Evolutionary conservation across 148 eudicot genomes (phyloP).

Genomic region (Nepenthes gracilis): DNA sequence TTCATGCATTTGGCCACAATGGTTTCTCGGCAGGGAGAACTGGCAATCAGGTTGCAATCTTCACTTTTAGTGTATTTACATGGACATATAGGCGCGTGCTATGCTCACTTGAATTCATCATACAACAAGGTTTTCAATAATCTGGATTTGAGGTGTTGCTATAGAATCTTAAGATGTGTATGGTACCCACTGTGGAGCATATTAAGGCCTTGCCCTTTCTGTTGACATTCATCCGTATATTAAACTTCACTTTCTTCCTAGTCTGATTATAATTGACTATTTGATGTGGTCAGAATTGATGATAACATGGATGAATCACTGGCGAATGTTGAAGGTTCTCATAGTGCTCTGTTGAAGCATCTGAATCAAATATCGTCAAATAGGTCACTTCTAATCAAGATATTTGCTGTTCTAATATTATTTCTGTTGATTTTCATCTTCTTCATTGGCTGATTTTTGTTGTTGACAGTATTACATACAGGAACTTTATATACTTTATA

Average conservation of each 20-base stretch:
- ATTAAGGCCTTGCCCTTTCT: too few relatives aligned
- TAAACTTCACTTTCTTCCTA: too few relatives aligned
- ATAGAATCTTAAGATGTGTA: too few relatives aligned
- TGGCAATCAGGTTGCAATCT: slow-evolving; percentile 62
- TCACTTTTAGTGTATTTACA: neutral
- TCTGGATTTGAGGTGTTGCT: too few relatives aligned
- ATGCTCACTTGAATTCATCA: too few relatives aligned
- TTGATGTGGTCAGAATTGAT: slow-evolving; percentile 51
- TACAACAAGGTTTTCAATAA: too few relatives aligned
- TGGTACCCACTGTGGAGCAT: too few relatives aligned
- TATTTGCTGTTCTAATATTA: slow-evolving; percentile 57
- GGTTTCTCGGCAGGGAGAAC: slow-evolving; percentile 85
- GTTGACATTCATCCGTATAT: too few relatives aligned
- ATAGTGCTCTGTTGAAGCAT: slow-evolving; percentile 56
- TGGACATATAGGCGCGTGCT: too few relatives aligned
- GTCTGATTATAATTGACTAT: neutral
- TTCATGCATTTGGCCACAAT: slow-evolving; percentile 79
- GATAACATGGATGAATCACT: slow-evolving; percentile 80
- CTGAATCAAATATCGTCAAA: slow-evolving; percentile 66
- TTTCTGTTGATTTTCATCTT: slow-evolving; percentile 55
- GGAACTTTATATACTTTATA: neutral
- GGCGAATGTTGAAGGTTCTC: slow-evolving; percentile 79
- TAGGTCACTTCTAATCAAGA: slow-evolving; percentile 76
- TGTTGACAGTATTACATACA: neutral
- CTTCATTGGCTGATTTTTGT: slow-evolving; percentile 37